Conservation (phyloP, 352 stramenopile genomes). For the Globisporangium iwayamae region DNA sequence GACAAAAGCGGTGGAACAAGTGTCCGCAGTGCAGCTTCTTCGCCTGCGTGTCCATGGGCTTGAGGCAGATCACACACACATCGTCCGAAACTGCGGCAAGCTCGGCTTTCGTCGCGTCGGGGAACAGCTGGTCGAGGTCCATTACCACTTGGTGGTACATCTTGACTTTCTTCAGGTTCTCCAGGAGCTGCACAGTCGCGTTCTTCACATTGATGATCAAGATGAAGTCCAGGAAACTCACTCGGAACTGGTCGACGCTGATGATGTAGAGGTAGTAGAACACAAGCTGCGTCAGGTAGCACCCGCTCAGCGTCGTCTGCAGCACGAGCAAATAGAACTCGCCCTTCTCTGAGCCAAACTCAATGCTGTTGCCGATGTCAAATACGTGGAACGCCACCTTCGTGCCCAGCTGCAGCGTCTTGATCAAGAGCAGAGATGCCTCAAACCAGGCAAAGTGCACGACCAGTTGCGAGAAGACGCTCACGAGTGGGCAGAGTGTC, state of each 20-base stretch:
- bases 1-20: constrained; percentile 67
- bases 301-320: constrained; percentile 55
- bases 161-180: constrained; percentile 66
- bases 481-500: constrained; percentile 28
- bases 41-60: constrained; percentile 58
- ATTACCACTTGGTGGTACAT: constrained; percentile 70
- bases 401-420: constrained; percentile 58
- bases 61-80: constrained; percentile 80
- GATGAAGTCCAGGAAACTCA: constrained; percentile 77
- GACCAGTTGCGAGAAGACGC: constrained; percentile 48
- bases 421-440: constrained; percentile 59
- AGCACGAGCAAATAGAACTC: constrained; percentile 65
- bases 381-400: constrained; percentile 69
- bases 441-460: constrained; percentile 78
- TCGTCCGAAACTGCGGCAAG: constrained; percentile 59
- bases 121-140: constrained; percentile 63
- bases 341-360: constrained; percentile 43
- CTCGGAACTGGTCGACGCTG: constrained; percentile 73
- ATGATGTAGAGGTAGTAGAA: constrained; percentile 83
- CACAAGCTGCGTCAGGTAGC: constrained; percentile 66
- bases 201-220: constrained; percentile 84
- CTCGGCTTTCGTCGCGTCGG: constrained; percentile 49
- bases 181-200: constrained; percentile 55
- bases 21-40: constrained; percentile 77
- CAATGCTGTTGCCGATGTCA: constrained; percentile 33